These are phyloP conservation scores for Penicillium sp. DNA, from an alignment of 2,329 filamentous ascomycete species.

Conservation along the genomic window DNA sequence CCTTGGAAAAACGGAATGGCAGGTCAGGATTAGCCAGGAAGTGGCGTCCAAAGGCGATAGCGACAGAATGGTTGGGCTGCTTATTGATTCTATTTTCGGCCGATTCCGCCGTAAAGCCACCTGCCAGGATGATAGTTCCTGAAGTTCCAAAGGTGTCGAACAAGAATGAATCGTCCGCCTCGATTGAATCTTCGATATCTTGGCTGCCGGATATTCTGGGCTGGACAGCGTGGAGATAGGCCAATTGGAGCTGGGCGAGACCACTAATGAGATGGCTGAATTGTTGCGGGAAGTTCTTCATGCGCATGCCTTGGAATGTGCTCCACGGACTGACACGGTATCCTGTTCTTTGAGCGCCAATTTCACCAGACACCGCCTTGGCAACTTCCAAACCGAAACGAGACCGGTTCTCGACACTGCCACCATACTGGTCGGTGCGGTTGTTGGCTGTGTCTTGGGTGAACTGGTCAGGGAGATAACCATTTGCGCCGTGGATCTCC, in stretches of 20 bases:
- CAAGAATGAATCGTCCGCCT: constrained; percentile 41
- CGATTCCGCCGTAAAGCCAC: constrained; percentile 57
- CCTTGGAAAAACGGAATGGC: constrained; percentile 39
- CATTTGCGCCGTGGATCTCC: constrained; percentile 55
- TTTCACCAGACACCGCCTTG: constrained; percentile 44
- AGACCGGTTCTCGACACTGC: constrained; percentile 55
- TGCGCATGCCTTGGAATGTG: constrained; percentile 55
- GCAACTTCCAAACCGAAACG: constrained; percentile 60
- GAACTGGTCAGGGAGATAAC: constrained; percentile 59
- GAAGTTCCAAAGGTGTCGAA: constrained; percentile 50
- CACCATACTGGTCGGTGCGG: constrained; percentile 56
- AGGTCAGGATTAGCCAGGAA: constrained; percentile 50
- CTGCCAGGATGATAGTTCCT: constrained; percentile 56
- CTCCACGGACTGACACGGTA: constrained; percentile 54
- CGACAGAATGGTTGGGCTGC: constrained; percentile 47
- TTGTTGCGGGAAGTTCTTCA: constrained; percentile 65
- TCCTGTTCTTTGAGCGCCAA: constrained; percentile 51
- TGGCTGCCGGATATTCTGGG: constrained; percentile 49
- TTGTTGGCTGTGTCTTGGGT: constrained; percentile 52
- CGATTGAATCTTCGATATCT: constrained; percentile 35
- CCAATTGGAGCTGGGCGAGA: constrained; percentile 57
- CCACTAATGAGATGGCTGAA: constrained; percentile 62
- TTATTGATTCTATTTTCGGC: constrained; percentile 67
- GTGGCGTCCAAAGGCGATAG: constrained; percentile 42
- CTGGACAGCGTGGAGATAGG: constrained; percentile 67